Evolutionary conservation across 139 green algal species (phyloP), one percentile per base, ranked within the genome.

Genomic region (Marvania coccoides): DNA sequence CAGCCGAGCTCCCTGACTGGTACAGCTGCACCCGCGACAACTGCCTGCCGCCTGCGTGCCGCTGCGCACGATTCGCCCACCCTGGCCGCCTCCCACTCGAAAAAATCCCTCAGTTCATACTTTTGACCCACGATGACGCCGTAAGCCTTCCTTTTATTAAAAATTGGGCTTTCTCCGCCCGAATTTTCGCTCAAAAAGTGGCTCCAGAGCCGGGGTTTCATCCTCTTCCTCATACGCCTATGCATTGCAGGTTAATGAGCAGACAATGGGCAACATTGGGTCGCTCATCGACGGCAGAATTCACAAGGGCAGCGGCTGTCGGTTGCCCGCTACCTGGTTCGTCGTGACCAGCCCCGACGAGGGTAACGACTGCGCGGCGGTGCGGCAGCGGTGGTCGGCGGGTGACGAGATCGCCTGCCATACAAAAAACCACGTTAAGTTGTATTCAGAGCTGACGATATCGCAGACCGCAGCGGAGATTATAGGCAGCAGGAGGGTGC

Each of bases 81-180:
- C 65, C 65, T 2, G 65, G 65, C 6, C 37, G 65, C 47, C 65
- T 72, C 2, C n/a, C 10, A 24, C 38, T 37, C 7, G 38, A 38
- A 5, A 35, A 66, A 14, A 66, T 30, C 38, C 65, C 65, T 2
- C 42, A 58, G 47, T 72, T 72, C 28, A 56, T 72, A 26, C 65
- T 72, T 6, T 29, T 72, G 34, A 66, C 65, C 42, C 42, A 51
- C 42, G 42, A 51, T 19, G 42, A 51, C 42, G 19, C 42, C 19
- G 42, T 51, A 28, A 19, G 19, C 42, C 42, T 19, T 51, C n/a
- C n/a, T n/a, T n/a, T n/a, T n/a, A n/a, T n/a, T n/a, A n/a, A n/a
- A n/a, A n/a, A n/a, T n/a, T n/a, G n/a, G n/a, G n/a, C n/a, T n/a
- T n/a, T n/a, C n/a, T n/a, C n/a, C n/a, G n/a, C n/a, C n/a, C n/a